A percentile compares a stretch with the other conserved stretches of the same genome.
Conservation (phyloP, 2,329 filamentous ascomycete species). For the Chrysoporthe cubensis region DNA sequence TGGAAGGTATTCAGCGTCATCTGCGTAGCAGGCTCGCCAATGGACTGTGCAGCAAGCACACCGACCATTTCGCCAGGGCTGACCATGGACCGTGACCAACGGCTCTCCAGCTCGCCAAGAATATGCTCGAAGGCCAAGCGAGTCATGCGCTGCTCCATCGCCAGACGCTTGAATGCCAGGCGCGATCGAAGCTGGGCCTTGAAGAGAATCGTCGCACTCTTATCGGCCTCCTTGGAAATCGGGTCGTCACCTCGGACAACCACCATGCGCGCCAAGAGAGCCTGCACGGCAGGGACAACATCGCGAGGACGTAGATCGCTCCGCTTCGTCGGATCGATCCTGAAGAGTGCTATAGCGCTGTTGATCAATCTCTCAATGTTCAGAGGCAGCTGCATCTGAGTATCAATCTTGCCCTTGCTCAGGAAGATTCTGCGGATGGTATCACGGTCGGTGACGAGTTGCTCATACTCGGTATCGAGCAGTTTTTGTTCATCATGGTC, state of each 20-base stretch:
- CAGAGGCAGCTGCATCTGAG: slow-evolving; percentile 87
- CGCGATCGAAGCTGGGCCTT: slow-evolving; percentile 89
- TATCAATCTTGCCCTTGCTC: slow-evolving; percentile 71
- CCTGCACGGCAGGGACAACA: slow-evolving; percentile 78
- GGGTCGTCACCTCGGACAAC: slow-evolving; percentile 85
- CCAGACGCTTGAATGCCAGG: slow-evolving; percentile 90
- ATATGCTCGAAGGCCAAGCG: slow-evolving; percentile 93
- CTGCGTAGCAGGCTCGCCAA: slow-evolving; percentile 97
- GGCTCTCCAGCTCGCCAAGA: slow-evolving; percentile 84
- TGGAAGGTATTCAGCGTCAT: slow-evolving; percentile 99
- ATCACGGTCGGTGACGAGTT: slow-evolving; percentile 73
- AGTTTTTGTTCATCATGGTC: slow-evolving; percentile 86
- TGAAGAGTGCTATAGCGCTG: slow-evolving; percentile 86
- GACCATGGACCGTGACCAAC: slow-evolving; percentile 84
- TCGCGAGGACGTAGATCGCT: slow-evolving; percentile 90
- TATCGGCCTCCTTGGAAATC: slow-evolving; percentile 84
- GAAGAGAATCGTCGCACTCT: slow-evolving; percentile 87
- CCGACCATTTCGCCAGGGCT: slow-evolving; percentile 98
- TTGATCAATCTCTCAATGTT: slow-evolving; percentile 92
- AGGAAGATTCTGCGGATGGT: slow-evolving; percentile 71
- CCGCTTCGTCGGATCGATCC: slow-evolving; percentile 80
- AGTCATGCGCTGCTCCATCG: slow-evolving; percentile 82
- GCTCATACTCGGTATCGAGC: slow-evolving; percentile 87
- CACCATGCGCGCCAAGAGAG: slow-evolving; percentile 75
- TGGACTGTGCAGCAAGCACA: slow-evolving; percentile 95